These are phyloP conservation scores for Vanrija sp. DNA, from an alignment of 1,284 basidiomycete genomes.

Conservation along the genomic window DNA sequence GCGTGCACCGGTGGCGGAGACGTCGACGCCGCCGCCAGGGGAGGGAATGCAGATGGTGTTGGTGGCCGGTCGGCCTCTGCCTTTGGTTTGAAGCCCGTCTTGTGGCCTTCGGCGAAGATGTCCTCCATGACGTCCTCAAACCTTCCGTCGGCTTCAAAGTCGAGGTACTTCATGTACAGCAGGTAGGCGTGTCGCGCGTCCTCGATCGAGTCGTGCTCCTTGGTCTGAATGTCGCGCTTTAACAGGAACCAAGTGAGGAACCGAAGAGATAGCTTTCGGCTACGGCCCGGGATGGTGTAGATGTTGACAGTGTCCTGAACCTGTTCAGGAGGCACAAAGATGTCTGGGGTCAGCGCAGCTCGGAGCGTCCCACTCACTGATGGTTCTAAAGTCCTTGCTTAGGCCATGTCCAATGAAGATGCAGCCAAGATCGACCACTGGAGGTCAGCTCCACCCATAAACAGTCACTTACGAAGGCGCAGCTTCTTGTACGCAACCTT, in stretches of 20 bases:
- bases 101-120: conserved; percentile 55
- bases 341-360: conserved; percentile 57
- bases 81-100: conserved; percentile 19
- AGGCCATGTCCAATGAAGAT: conserved; percentile 97
- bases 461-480: conserved; percentile 56
- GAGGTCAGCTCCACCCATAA: conserved; percentile 1
- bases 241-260: conserved; percentile 93
- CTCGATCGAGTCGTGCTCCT: conserved; percentile 94
- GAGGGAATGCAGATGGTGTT: neutral
- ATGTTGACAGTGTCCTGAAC: conserved; percentile 96
- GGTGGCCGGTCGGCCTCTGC: conserved; percentile 5
- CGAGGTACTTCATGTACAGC: conserved; percentile 77
- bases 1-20: neutral
- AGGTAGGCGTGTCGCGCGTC: conserved; percentile 85
- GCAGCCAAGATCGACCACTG: conserved; percentile 85
- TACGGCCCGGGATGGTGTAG: conserved; percentile 75
- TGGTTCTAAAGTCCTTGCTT: conserved; percentile 99
- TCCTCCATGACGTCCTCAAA: conserved; percentile 86
- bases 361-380: conserved; percentile 64
- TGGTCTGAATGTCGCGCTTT: conserved; percentile 84
- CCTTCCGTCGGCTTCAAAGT: conserved; percentile 68
- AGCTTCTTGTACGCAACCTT: conserved; percentile 98
- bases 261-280: conserved; percentile 83
- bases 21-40: neutral
- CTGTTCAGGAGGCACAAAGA: conserved; percentile 89